phyloP scores from a whole-genome alignment of 805 yeast species.

The Candida silvicultrix region DNA sequence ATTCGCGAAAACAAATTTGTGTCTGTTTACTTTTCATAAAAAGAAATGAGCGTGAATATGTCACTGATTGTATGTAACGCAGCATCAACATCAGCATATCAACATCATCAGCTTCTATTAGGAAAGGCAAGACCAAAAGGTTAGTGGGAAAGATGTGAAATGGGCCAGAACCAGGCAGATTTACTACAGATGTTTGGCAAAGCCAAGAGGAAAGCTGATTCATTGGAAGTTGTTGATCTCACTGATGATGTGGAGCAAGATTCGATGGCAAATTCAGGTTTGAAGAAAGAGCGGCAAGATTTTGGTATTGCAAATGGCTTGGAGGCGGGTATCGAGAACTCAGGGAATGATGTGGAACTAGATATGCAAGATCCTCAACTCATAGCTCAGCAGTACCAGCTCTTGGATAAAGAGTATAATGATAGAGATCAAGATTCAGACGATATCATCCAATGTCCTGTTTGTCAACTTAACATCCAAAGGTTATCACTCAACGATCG shows the following conservation, averaged over 20 bases:
- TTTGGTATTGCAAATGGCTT: too few species aligned
- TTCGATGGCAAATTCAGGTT: background rate
- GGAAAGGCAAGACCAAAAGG: too few species aligned
- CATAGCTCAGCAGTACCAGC: background rate
- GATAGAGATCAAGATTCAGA: background rate
- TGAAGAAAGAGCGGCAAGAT: too few species aligned
- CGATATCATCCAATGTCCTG: slow-evolving; percentile 37
- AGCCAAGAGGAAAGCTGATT: background rate
- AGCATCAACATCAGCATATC: too few species aligned
- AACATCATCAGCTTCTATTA: too few species aligned
- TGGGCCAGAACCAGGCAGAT: too few species aligned
- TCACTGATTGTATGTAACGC: too few species aligned
- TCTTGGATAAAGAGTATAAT: background rate
- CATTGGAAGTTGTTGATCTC: background rate
- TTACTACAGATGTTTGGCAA: too few species aligned
- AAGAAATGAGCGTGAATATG: too few species aligned
- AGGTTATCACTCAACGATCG: slow-evolving; percentile 34
- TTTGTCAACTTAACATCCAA: slow-evolving; percentile 38
- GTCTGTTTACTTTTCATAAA: background rate
- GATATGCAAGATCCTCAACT: background rate
- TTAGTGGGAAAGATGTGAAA: too few species aligned
- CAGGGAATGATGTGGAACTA: background rate
- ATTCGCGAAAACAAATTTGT: background rate
- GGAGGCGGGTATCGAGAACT: background rate
- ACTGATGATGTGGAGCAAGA: background rate